Conservation (phyloP, 1,284 basidiomycete species). For the Athelia sp. region DNA sequence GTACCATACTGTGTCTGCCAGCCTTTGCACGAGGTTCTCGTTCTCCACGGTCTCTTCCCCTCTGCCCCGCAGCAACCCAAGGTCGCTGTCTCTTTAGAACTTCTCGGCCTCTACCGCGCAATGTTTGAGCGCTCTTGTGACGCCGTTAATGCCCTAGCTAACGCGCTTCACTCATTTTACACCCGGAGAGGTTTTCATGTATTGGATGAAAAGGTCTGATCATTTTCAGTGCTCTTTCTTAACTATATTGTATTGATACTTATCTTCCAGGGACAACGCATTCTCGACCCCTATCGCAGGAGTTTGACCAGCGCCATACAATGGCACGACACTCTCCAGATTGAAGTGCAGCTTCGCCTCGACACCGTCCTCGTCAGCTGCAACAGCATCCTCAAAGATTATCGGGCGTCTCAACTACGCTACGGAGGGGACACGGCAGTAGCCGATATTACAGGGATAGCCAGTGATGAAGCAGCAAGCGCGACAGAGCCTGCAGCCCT, state of each 20-base stretch:
- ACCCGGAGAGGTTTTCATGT: slow-evolving; percentile 12
- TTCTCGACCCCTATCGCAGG: background rate
- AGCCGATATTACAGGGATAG: no score
- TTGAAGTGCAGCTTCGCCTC: background rate
- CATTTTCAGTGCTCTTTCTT: background rate
- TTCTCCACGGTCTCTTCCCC: slow-evolving; percentile 15
- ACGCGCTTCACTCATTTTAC: slow-evolving; percentile 15
- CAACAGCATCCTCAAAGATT: no score
- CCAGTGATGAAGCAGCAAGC: no score
- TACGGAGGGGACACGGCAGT: no score
- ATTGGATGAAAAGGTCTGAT: slow-evolving; percentile 5
- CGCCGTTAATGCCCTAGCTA: slow-evolving; percentile 14
- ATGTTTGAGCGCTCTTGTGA: slow-evolving; percentile 18
- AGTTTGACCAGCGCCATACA: background rate
- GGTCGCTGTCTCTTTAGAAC: slow-evolving; percentile 13
- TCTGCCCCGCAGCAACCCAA: slow-evolving; percentile 12
- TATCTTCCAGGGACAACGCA: background rate
- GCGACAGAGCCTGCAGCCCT: no score
- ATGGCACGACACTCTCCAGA: background rate
- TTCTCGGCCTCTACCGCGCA: slow-evolving; percentile 14
- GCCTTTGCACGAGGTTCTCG: slow-evolving; percentile 4
- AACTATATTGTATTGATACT: background rate
- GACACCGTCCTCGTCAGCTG: background rate
- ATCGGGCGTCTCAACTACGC: no score
- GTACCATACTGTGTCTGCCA: slow-evolving; percentile 1